Base-by-base conservation (phyloP, 768 basidiomycete species). In the Phlebiopsis gigantea region DNA sequence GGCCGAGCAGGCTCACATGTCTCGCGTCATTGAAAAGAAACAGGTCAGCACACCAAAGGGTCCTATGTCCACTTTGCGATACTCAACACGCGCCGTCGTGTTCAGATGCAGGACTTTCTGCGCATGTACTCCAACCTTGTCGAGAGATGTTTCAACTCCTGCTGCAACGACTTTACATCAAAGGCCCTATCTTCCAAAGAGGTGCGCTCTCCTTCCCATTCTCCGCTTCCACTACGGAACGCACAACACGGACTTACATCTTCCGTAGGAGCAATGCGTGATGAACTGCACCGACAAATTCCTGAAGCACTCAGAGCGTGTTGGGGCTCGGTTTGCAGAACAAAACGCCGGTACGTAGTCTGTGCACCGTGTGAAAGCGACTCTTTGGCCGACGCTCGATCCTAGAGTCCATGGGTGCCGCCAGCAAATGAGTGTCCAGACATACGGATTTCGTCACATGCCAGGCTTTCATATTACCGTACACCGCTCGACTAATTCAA, bases 21-120 rank as follows among this genome's bases (percentile, higher is more conserved):
- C 83, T 57, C 88, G 85, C 68, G 73, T 94, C 67, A 93, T 99
- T 54, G 96, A 98, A 77, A 94, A 91, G 78, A 93, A 91, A 78
- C 96, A 98, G 87, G 95, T 88, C 58, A 56, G 77, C 58, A 22
- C 6, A 15, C 44, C 44, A 29, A 46, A 44, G 25, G 19, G 34
- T 57, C 30, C 41, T 25, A 28, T 54, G 21, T 34, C 19, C 3
- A 19, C 53, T 29, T 29, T 29, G 46, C 47, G 60, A 42, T 34
- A 30, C 55, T 57, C 29, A 53, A 46, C 52, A 42, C 60, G 43
- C 45, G 41, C 29, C 42, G 21, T 5, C 25, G 21, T 55, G 42
- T 57, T 22, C 68, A 98, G 95, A 96, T 99, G 94, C 92, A 96
- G 79, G 96, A 98, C 77, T 98, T 99, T 67, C 78, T 99, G 78